phyloP scores from a whole-genome alignment of 1,139 yeast genomes.

The Barnettozyma hawaiiensis region DNA sequence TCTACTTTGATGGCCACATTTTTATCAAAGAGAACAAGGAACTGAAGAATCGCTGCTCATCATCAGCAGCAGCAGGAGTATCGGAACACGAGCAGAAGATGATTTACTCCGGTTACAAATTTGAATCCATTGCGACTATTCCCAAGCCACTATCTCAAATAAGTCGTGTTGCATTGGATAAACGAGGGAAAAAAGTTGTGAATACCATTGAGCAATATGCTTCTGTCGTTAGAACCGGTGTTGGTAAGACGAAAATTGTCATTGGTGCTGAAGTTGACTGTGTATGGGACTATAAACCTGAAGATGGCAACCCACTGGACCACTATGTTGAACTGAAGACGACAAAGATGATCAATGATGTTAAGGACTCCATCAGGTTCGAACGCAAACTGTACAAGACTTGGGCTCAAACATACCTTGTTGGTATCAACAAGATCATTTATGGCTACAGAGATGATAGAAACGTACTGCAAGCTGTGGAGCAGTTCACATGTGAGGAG shows the following conservation, averaged over 20 bases:
- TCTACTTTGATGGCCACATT: constrained; percentile 75
- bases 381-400: constrained; percentile 69
- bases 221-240: constrained; percentile 75
- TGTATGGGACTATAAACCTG: constrained; percentile 62
- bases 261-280: constrained; percentile 93
- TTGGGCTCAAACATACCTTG: constrained; percentile 92
- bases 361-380: constrained; percentile 51
- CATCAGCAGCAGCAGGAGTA: no score
- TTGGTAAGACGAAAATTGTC: constrained; percentile 63
- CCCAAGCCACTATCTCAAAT: constrained; percentile 71
- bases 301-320: constrained; percentile 40
- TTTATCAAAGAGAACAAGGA: constrained; percentile 69
- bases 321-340: constrained; percentile 90
- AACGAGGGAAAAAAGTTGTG: constrained; percentile 51
- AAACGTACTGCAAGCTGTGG: constrained; percentile 57
- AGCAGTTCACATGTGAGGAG: constrained; percentile 71
- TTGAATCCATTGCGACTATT: constrained; percentile 73
- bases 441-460: constrained; percentile 84
- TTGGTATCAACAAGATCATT: constrained; percentile 72
- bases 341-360: constrained; percentile 46
- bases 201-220: constrained; percentile 73
- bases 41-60: no score
- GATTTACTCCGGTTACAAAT: constrained; percentile 73
- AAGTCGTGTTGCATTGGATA: constrained; percentile 60
- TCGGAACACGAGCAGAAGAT: constrained; percentile 32